phyloP scores from a whole-genome alignment of 2,329 filamentous ascomycete genomes.

The Metarhizium brunneum region DNA sequence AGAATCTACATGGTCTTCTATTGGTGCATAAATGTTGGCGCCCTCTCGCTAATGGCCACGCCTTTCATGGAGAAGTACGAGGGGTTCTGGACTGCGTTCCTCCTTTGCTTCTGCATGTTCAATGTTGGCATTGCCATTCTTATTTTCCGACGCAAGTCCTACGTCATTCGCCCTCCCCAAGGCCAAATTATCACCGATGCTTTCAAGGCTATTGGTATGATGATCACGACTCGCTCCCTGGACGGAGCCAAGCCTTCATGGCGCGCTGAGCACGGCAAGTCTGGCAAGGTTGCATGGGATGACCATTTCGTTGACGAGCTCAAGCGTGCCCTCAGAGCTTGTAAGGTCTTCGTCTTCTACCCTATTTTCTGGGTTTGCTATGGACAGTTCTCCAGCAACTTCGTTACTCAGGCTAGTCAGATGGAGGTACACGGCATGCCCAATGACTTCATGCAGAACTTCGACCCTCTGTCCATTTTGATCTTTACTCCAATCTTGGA shows the following conservation, averaged over 20 bases:
- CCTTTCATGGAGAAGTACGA: conserved; percentile 58
- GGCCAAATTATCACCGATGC: conserved; percentile 57
- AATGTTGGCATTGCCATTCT: conserved; percentile 46
- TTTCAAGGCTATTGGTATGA: conserved; percentile 40
- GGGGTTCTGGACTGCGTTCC: conserved; percentile 59
- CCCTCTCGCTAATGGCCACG: conserved; percentile 56
- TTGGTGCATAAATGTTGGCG: conserved; percentile 65
- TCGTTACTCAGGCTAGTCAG: conserved; percentile 50
- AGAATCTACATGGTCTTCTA: conserved; percentile 70
- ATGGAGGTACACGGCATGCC: conserved; percentile 56
- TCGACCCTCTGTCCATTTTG: conserved; percentile 57
- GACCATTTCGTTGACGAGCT: conserved; percentile 65
- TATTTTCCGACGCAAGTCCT: conserved; percentile 34
- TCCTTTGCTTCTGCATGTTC: conserved; percentile 52
- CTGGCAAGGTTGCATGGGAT: conserved; percentile 45
- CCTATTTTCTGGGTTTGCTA: conserved; percentile 62
- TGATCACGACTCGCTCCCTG: conserved; percentile 31
- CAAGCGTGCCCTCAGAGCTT: conserved; percentile 56
- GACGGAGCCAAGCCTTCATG: conserved; percentile 59
- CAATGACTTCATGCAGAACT: conserved; percentile 61
- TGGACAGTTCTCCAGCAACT: conserved; percentile 58
- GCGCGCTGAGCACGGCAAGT: conserved; percentile 42
- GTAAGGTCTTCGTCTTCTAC: conserved; percentile 60
- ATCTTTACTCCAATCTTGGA: conserved; percentile 59
- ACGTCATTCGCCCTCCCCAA: conserved; percentile 43